These are phyloP conservation scores for Butyriboletus pseudospeciosus DNA, from an alignment of 1,284 basidiomycete species.

Conservation along the genomic window DNA sequence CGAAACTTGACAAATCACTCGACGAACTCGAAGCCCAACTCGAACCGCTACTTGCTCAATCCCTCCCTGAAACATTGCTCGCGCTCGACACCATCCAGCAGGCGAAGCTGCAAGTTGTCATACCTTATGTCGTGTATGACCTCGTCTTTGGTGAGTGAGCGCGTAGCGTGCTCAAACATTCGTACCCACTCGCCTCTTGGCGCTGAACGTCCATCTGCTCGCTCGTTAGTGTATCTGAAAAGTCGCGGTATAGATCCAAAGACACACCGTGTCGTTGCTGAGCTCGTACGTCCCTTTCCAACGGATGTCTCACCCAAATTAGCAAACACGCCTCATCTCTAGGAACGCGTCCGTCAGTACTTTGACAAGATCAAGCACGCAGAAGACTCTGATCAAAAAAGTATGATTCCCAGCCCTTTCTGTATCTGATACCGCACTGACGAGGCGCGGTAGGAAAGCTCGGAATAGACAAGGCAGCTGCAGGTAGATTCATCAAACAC, in stretches of 20 bases:
- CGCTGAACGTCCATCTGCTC: background rate
- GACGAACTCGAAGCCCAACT: conserved; percentile 63
- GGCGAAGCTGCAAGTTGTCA: conserved; percentile 68
- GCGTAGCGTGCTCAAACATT: no score
- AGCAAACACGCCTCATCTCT: background rate
- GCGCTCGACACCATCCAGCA: conserved; percentile 69
- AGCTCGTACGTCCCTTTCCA: conserved; percentile 52
- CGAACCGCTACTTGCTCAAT: conserved; percentile 58
- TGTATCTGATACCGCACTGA: background rate
- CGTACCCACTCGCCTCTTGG: background rate
- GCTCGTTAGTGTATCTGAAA: conserved; percentile 66
- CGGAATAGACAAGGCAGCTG: conserved; percentile 70
- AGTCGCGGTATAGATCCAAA: conserved; percentile 71
- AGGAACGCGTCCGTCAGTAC: conserved; percentile 73
- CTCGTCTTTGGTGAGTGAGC: conserved; percentile 63
- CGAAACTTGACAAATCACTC: conserved; percentile 51
- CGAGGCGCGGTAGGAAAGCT: conserved; percentile 12
- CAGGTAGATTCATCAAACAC: conserved; percentile 74
- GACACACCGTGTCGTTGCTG: conserved; percentile 66
- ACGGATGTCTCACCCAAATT: background rate
- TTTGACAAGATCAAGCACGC: conserved; percentile 75
- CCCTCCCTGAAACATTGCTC: conserved; percentile 61
- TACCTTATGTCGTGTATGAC: conserved; percentile 79
- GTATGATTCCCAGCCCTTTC: conserved; percentile 36
- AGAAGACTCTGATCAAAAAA: conserved; percentile 55